phyloP scores from a whole-genome alignment of 2,329 filamentous ascomycete genomes.

The Arthrobotrys entomopaga region DNA sequence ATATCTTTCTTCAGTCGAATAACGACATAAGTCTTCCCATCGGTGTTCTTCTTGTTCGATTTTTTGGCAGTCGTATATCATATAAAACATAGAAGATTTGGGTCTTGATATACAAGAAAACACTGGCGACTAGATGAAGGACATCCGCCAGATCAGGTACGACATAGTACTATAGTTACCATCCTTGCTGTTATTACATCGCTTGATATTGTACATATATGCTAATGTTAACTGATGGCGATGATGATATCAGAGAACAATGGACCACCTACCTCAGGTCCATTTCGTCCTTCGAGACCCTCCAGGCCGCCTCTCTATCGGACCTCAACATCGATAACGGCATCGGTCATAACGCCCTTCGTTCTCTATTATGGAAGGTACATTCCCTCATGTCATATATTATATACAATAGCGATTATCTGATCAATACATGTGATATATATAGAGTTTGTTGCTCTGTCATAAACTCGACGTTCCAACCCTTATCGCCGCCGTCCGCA shows the following conservation, averaged over 20 bases:
- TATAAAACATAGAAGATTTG: too few relatives aligned
- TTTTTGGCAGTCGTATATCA: too few relatives aligned
- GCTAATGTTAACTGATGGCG: background rate
- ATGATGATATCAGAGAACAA: conserved; percentile 29
- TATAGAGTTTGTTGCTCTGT: conserved; percentile 42
- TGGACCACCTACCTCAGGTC: conserved; percentile 47
- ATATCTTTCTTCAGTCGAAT: too few relatives aligned
- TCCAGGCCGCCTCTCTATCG: conserved; percentile 51
- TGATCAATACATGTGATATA: conserved; percentile 2
- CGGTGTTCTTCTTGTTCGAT: too few relatives aligned
- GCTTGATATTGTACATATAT: too few relatives aligned
- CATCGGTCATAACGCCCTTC: conserved; percentile 46
- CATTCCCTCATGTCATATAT: background rate
- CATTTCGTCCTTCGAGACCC: conserved; percentile 52
- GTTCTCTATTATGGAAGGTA: conserved; percentile 52
- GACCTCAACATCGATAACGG: conserved; percentile 44
- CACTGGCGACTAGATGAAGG: conserved; percentile 45
- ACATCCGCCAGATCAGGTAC: conserved; percentile 50
- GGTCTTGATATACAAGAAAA: background rate
- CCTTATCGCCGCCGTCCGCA: conserved; percentile 46
- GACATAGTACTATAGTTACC: too few relatives aligned
- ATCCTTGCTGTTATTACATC: too few relatives aligned
- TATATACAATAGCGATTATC: background rate
- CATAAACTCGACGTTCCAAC: conserved; percentile 53
- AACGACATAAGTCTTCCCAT: too few relatives aligned